phyloP scores from a whole-genome alignment of 768 basidiomycete genomes.

The Scleroderma bovista region DNA sequence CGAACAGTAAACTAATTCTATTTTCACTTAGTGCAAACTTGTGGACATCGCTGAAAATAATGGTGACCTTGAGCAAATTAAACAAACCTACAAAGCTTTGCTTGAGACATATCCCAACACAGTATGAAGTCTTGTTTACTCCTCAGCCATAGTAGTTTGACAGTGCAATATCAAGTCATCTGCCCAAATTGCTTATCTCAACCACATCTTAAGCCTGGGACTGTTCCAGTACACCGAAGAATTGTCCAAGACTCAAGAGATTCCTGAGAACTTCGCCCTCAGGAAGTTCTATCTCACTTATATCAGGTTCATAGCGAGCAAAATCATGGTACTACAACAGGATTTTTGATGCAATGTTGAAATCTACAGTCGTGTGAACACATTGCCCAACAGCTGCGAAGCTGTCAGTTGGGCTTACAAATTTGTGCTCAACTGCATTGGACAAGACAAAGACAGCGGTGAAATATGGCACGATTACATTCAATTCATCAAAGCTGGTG shows the following conservation, averaged over 20 bases:
- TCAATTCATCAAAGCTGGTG: slow-evolving; percentile 75
- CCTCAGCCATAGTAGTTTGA: too few relatives aligned
- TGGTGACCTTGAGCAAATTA: too few relatives aligned
- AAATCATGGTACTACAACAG: slow-evolving; percentile 6
- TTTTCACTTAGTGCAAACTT: too few relatives aligned
- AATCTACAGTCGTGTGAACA: slow-evolving; percentile 56
- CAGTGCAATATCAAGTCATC: too few relatives aligned
- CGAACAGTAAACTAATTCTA: too few relatives aligned
- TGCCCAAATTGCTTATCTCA: slow-evolving; percentile 81
- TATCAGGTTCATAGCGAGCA: slow-evolving; percentile 62
- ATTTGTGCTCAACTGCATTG: slow-evolving; percentile 84
- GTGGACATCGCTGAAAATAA: too few relatives aligned
- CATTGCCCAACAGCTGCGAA: slow-evolving; percentile 63
- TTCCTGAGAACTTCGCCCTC: slow-evolving; percentile 85
- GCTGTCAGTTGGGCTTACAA: slow-evolving; percentile 87
- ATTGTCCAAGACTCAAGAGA: slow-evolving; percentile 83
- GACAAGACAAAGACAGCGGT: slow-evolving; percentile 87
- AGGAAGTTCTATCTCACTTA: slow-evolving; percentile 91
- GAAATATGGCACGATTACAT: slow-evolving; percentile 95
- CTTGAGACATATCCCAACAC: too few relatives aligned
- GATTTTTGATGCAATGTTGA: too few relatives aligned
- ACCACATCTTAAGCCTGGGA: slow-evolving; percentile 62
- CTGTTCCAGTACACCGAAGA: slow-evolving; percentile 75
- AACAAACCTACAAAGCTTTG: too few relatives aligned
- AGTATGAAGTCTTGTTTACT: too few relatives aligned